A percentile compares a stretch with the other conserved stretches of the same genome.
phyloP scores from a whole-genome alignment of 2,329 filamentous ascomycete species.

The Aaosphaeria pasadenensis region DNA sequence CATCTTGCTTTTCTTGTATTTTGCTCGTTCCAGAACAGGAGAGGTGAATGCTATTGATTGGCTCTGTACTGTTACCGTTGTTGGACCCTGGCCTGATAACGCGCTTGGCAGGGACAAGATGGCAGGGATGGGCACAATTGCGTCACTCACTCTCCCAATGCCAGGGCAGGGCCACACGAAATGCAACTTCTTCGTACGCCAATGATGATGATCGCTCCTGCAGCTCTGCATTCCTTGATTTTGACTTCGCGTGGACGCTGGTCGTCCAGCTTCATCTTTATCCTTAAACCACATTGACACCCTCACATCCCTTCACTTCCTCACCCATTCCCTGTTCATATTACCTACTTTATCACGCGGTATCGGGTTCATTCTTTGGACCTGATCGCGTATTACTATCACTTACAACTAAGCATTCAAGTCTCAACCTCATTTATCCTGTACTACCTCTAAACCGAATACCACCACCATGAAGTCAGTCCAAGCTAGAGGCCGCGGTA shows the following conservation, averaged over 20 bases:
- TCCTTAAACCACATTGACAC: constrained; percentile 1
- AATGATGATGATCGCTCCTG: constrained; percentile 13
- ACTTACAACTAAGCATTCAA: too few species aligned
- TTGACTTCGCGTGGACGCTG: constrained; percentile 1
- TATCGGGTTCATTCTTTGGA: too few species aligned
- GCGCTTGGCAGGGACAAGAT: constrained; percentile 11
- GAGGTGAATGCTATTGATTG: constrained; percentile 11
- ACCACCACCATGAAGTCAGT: background rate
- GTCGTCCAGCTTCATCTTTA: background rate
- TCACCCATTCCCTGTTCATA: background rate
- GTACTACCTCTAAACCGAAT: background rate
- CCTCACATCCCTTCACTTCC: background rate
- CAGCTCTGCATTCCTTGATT: constrained; percentile 8
- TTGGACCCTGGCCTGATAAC: constrained; percentile 3
- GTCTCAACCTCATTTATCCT: too few species aligned
- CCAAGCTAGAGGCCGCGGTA: too few species aligned
- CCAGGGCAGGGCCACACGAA: background rate
- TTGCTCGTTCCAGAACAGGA: background rate
- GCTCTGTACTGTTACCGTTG: constrained; percentile 3
- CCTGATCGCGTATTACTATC: too few species aligned
- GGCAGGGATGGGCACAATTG: constrained; percentile 2
- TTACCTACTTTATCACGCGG: too few species aligned
- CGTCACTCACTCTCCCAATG: constrained; percentile 8
- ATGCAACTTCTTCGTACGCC: constrained; percentile 6
- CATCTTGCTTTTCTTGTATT: background rate